Evolutionary conservation across 306 rosid species (phyloP).

Genomic region (Casuarina cunninghamiana): DNA sequence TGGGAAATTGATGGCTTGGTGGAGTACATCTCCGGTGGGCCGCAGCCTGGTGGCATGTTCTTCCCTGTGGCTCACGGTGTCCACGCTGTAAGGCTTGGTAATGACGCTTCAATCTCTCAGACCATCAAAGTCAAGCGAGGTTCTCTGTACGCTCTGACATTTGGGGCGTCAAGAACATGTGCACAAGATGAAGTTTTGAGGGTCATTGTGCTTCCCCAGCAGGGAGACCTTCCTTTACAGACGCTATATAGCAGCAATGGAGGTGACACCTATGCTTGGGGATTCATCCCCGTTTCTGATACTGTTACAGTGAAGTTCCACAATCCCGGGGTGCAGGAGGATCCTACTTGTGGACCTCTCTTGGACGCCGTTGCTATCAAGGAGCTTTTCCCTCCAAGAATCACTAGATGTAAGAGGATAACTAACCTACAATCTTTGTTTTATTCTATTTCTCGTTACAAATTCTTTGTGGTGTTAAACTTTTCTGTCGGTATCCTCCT

Average conservation of each 20-base stretch:
- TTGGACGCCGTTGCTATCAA: slow-evolving; percentile 91
- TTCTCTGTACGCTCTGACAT: slow-evolving; percentile 65
- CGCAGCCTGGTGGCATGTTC: slow-evolving; percentile 94
- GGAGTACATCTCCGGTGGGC: slow-evolving; percentile 86
- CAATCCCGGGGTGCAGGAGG: slow-evolving; percentile 93
- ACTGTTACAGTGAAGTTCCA: slow-evolving; percentile 64
- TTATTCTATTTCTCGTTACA: slow-evolving; percentile 7
- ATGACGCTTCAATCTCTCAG: slow-evolving; percentile 87
- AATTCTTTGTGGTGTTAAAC: background rate
- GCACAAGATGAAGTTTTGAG: slow-evolving; percentile 92
- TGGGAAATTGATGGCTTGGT: slow-evolving; percentile 90
- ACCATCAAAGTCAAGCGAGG: slow-evolving; percentile 65
- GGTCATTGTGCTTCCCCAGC: slow-evolving; percentile 66
- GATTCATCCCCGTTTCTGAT: slow-evolving; percentile 52
- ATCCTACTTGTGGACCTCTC: slow-evolving; percentile 91
- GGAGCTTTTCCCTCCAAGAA: slow-evolving; percentile 63
- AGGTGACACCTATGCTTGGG: slow-evolving; percentile 85
- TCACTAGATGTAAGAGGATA: slow-evolving; percentile 66
- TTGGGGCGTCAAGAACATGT: slow-evolving; percentile 96
- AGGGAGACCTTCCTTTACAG: slow-evolving; percentile 86
- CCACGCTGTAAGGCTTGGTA: slow-evolving; percentile 95
- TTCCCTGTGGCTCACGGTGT: slow-evolving; percentile 77
- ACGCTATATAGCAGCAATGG: slow-evolving; percentile 78
- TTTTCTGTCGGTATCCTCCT: no score
- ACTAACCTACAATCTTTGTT: background rate